Evolutionary conservation across 352 stramenopile species (phyloP).

Genomic region (Phytophthora nicotianae): DNA sequence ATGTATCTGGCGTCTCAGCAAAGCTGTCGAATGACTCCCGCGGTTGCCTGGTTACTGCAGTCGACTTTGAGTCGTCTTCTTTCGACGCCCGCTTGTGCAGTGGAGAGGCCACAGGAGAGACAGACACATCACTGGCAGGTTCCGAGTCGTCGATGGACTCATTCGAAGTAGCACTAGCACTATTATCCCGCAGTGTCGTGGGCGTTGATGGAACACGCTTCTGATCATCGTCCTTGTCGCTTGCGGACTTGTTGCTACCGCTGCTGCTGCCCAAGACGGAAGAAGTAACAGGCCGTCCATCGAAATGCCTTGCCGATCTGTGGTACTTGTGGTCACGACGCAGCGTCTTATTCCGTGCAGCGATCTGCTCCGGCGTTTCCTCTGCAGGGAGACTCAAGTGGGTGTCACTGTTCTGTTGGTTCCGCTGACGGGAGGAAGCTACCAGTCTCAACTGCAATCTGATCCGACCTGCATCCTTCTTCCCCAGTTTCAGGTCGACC

Average conservation of each 20-base stretch:
- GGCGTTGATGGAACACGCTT: slow-evolving; percentile 13
- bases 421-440: slow-evolving; percentile 12
- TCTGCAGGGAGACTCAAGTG: slow-evolving; percentile 37
- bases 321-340: slow-evolving; percentile 44
- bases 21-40: slow-evolving; percentile 25
- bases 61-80: slow-evolving; percentile 32
- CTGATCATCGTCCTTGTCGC: slow-evolving; percentile 29
- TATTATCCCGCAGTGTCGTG: slow-evolving; percentile 30
- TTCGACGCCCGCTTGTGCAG: slow-evolving; percentile 31
- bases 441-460: slow-evolving; percentile 72
- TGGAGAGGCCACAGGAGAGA: slow-evolving; percentile 29
- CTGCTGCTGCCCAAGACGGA: slow-evolving; percentile 25
- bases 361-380: slow-evolving; percentile 32
- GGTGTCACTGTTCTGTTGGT: slow-evolving; percentile 35
- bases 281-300: slow-evolving; percentile 25
- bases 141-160: slow-evolving; percentile 48
- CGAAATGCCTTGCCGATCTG: slow-evolving; percentile 32
- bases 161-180: slow-evolving; percentile 44
- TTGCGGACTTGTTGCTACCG: slow-evolving; percentile 25
- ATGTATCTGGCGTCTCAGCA: slow-evolving; percentile 11
- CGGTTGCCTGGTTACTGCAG: slow-evolving; percentile 9
- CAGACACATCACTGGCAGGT: slow-evolving; percentile 40
- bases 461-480: slow-evolving; percentile 62
- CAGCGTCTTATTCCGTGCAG: slow-evolving; percentile 27
- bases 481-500: slow-evolving; percentile 58